These are phyloP conservation scores for Emiliania huxleyi DNA, from an alignment of 78 protist genomes.

Conservation along the genomic window DNA sequence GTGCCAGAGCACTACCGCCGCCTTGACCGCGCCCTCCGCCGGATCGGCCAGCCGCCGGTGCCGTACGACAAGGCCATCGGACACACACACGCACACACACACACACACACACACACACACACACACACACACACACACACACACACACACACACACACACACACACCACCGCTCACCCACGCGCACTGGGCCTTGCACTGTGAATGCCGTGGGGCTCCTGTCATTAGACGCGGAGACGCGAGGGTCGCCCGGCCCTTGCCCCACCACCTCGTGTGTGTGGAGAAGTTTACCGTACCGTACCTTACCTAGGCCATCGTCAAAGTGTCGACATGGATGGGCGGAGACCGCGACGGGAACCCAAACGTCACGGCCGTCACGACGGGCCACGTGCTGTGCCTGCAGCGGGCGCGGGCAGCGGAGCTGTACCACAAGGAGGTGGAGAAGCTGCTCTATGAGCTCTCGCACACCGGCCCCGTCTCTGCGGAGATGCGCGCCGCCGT, in stretches of 20 bases:
- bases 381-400: constrained; percentile 25
- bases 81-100: too few relatives aligned
- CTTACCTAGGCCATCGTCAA: too few relatives aligned
- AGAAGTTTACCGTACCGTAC: too few relatives aligned
- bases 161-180: too few relatives aligned
- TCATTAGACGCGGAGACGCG: too few relatives aligned
- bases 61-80: constrained; percentile 53
- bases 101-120: too few relatives aligned
- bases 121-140: too few relatives aligned
- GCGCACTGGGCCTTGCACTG: too few relatives aligned
- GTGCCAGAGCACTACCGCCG: constrained; percentile 54
- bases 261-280: too few relatives aligned
- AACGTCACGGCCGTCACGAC: constrained; percentile 67
- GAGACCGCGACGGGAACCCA: constrained; percentile 85
- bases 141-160: too few relatives aligned
- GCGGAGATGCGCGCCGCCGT: constrained; percentile 33
- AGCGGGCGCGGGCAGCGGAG: constrained; percentile 54
- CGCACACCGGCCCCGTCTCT: constrained; percentile 5
- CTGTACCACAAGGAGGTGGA: constrained; percentile 59
- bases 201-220: too few relatives aligned
- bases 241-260: too few relatives aligned
- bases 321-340: constrained; percentile 73
- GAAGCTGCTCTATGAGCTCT: constrained; percentile 63
- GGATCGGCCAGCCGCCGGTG: background rate
- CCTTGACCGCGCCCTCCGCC: constrained; percentile 33